A percentile compares a stretch with the other conserved stretches of the same genome.
Conservation (phyloP, 2,329 filamentous ascomycete genomes). For the Colletotrichum simmondsii region DNA sequence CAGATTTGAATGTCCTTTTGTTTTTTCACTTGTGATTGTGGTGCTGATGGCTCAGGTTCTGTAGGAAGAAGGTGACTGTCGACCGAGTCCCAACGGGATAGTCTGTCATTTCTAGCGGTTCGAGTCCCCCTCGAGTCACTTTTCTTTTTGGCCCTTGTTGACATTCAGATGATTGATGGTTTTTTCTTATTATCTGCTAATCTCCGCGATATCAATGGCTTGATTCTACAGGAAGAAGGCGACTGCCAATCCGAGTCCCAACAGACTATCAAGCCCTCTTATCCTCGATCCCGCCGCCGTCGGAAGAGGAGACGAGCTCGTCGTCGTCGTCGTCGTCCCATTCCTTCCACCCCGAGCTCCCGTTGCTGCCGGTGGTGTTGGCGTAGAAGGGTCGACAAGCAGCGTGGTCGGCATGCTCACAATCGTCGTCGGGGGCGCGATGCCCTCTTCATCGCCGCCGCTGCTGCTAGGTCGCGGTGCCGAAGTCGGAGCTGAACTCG, state of each 20-base stretch:
- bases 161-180: no score
- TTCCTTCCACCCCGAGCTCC: not conserved
- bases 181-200: no score
- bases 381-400: conserved; percentile 21
- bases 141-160: no score
- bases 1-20: no score
- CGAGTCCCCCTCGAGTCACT: no score
- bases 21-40: no score
- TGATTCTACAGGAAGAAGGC: not conserved
- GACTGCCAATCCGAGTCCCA: not conserved
- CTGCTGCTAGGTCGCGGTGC: not conserved
- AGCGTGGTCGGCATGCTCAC: conserved; percentile 19
- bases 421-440: conserved; percentile 14
- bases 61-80: no score
- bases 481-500: not conserved
- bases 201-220: no score
- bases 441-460: not conserved
- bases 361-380: conserved; percentile 10
- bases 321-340: conserved; percentile 7
- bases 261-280: not conserved
- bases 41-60: no score
- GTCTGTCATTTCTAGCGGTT: no score
- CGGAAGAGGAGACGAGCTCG: not conserved
- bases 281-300: conserved; percentile 20
- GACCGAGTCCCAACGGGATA: no score